A percentile compares a stretch with the other conserved stretches of the same genome.
phyloP scores from a whole-genome alignment of 2,329 filamentous ascomycete species.

The Hypoxylon sp. region DNA sequence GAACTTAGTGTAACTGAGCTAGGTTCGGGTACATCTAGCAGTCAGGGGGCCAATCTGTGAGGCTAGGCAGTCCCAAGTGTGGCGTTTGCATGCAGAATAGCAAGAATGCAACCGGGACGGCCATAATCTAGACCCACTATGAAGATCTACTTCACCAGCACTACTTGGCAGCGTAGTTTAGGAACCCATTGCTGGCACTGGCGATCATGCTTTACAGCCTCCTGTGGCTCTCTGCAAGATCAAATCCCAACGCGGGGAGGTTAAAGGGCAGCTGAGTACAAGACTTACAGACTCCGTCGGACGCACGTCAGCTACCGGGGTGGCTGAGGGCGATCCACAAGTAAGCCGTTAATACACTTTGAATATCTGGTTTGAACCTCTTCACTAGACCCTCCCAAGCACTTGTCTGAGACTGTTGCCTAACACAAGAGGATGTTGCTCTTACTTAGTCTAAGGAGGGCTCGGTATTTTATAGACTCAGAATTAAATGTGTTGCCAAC shows the following conservation, averaged over 20 bases:
- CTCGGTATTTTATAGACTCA: not conserved
- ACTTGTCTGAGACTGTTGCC: not conserved
- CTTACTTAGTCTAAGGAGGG: not conserved
- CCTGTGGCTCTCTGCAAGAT: not conserved
- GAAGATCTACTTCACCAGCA: conserved; percentile 10
- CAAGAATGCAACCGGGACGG: conserved; percentile 35
- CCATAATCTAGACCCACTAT: conserved; percentile 28
- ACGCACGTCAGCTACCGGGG: conserved; percentile 11
- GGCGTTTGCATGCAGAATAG: conserved; percentile 36
- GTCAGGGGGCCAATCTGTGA: conserved; percentile 19
- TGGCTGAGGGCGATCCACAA: conserved; percentile 23
- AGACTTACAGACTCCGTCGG: not conserved
- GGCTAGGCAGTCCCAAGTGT: conserved; percentile 37
- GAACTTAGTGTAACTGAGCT: conserved; percentile 25
- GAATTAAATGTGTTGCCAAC: not conserved
- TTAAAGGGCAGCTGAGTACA: not conserved
- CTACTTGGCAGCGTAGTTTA: conserved; percentile 7
- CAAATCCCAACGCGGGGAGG: not conserved
- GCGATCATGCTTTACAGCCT: not conserved
- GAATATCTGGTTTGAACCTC: conserved; percentile 1
- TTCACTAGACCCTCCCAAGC: not conserved
- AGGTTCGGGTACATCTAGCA: conserved; percentile 30
- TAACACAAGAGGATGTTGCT: not conserved
- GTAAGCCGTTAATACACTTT: not conserved
- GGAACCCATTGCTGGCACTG: not conserved